Evolutionary conservation across 225 moss, liverwort and hornwort species (phyloP).

Genomic region (Polytrichum commune): DNA sequence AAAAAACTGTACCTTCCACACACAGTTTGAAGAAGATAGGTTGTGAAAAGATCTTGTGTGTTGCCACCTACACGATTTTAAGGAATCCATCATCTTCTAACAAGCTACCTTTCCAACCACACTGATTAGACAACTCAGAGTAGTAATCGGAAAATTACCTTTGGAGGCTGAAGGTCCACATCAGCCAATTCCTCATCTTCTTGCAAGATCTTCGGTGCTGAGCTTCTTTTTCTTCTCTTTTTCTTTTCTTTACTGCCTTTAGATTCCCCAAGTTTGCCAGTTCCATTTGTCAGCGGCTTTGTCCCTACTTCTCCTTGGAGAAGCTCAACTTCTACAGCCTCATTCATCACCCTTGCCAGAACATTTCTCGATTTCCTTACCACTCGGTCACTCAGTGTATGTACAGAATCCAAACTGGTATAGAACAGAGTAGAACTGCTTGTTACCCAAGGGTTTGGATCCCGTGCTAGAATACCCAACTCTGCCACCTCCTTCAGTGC

Average conservation of each 20-base stretch:
- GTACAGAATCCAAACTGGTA: constrained; percentile 58
- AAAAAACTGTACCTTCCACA: not conserved
- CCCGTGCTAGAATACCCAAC: constrained; percentile 44
- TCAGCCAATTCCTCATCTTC: constrained; percentile 32
- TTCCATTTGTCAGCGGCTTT: constrained; percentile 31
- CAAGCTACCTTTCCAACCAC: no score
- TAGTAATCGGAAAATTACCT: constrained; percentile 32
- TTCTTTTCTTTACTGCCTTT: constrained; percentile 73
- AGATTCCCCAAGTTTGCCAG: constrained; percentile 37
- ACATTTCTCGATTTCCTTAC: constrained; percentile 62
- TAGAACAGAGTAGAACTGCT: constrained; percentile 33
- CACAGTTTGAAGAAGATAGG: no score
- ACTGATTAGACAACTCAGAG: not conserved
- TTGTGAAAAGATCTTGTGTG: no score
- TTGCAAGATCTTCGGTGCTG: constrained; percentile 44
- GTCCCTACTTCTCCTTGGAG: constrained; percentile 63
- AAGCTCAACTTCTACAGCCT: constrained; percentile 73
- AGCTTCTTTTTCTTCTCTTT: constrained; percentile 62
- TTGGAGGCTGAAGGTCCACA: constrained; percentile 24
- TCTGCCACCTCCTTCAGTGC: constrained; percentile 67
- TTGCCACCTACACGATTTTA: no score
- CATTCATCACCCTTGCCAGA: constrained; percentile 71
- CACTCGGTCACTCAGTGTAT: constrained; percentile 65
- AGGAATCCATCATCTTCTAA: no score
- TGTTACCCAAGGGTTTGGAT: constrained; percentile 23